Percentiles rank a stretch among this genome's conserved stretches.
Evolutionary conservation across 192 early-diverging fungal species (phyloP).

Genomic region (Backusella westeae): DNA sequence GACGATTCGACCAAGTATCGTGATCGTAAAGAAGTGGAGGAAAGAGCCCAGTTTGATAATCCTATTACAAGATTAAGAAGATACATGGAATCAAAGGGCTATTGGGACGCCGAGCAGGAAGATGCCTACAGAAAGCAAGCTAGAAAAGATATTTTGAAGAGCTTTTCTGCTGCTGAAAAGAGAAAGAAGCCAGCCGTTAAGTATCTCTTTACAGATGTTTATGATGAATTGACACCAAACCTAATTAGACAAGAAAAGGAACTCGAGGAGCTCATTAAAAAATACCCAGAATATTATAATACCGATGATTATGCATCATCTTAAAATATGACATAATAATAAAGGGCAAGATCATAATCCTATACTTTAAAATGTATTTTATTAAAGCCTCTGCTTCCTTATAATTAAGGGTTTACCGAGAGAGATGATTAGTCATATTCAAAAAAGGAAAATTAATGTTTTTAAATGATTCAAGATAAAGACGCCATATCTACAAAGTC

Average conservation of each 20-base stretch:
- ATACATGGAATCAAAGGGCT: constrained; percentile 82
- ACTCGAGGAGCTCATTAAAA: constrained; percentile 71
- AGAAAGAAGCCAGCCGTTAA: constrained; percentile 82
- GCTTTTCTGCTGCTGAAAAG: constrained; percentile 85
- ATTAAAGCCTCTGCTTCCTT: not conserved
- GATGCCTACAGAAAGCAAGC: constrained; percentile 61
- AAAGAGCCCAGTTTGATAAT: constrained; percentile 84
- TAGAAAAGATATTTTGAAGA: constrained; percentile 72
- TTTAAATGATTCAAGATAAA: too few species aligned
- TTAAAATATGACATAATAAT: not conserved
- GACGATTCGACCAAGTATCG: constrained; percentile 98
- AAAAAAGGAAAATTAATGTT: too few species aligned
- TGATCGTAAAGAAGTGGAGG: constrained; percentile 87
- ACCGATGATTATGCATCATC: constrained; percentile 27
- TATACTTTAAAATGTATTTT: not conserved
- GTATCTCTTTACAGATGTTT: constrained; percentile 92
- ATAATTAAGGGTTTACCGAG: not conserved
- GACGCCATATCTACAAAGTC: too few species aligned
- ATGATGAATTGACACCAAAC: constrained; percentile 78
- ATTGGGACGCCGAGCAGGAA: constrained; percentile 79
- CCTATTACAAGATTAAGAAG: constrained; percentile 88
- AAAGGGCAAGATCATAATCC: not conserved
- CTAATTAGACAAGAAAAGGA: constrained; percentile 79
- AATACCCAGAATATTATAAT: constrained; percentile 82
- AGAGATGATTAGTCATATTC: not conserved